Evolutionary conservation across 352 stramenopile genomes (phyloP), one percentile per base, ranked within the genome.

Genomic region (Phytophthora megakarya): DNA sequence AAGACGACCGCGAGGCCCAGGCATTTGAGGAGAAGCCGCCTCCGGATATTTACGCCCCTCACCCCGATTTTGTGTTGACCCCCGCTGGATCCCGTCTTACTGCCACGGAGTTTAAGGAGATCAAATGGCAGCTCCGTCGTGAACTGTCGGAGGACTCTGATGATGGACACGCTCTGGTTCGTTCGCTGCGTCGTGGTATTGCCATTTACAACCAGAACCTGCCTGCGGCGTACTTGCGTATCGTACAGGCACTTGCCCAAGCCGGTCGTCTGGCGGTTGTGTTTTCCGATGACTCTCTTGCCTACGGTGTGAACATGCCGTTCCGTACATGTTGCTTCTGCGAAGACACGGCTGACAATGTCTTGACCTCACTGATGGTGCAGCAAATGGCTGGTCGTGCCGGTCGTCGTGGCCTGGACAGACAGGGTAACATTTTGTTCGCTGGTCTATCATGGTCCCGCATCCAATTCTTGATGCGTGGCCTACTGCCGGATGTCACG

Each of bases 221-320:
- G 61, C 96, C 97, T 10, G 85, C 86, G 13, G 94, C 93, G 26
- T 99, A 99, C 75, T 75, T 98, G 51, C 86, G 97, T 48, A 86
- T 99, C 35, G 96, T 99, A 38, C 97, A 99, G 77, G 94, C 95
- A 32, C 84, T 99, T 39, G 97, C 97, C 16, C 97, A 99, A 70
- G 92, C 97, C 51, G 97, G 97, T 80, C 97, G 97, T 65, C 78
- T 99, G 12, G 97, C 95, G 2, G 96, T 99, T 50, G 97, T 99
- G 8, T 99, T 99, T 70, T 98, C 94, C 33, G 97, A 99, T 70
- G 93, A 98, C 61, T 98, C 97, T 22, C 83, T 99, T 38, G 97
- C 97, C 7, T 99, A 99, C 72, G 97, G 97, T 80, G 97, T 99
- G 0, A 99, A 99, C 86, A 99, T 99, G 97, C 97, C 97, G 26